Evolutionary conservation across 75 land plant species (phyloP), one percentile per base, ranked within the genome.

Genomic region (Cupressus sempervirens): DNA sequence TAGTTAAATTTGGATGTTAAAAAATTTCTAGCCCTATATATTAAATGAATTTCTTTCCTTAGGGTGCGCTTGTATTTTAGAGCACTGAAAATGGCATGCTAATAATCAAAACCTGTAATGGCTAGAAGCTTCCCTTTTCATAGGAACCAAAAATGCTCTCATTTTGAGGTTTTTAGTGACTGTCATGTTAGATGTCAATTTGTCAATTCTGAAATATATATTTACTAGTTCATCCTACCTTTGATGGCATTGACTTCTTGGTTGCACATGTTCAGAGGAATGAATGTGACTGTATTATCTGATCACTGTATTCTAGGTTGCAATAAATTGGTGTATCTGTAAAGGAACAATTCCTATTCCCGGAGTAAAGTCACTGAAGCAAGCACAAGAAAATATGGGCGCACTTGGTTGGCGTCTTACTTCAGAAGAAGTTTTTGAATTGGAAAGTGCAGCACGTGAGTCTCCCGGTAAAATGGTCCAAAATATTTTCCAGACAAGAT

Each of bases 251-350:
- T 62, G 67, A 62, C 26, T 62, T 62, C 67, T 62, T 62, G 67
- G 67, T 7, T 7, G 18, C 38, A 32, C 79, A 76, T 43, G 26
- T 79, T 79, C 30, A 79, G 50, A 26, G 3, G 12, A 79, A 79
- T 11, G 30, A 43, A 11, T 76, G 43, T 52, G 35, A 54, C 50
- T 73, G 52, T 41, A 26, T 41, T 45, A 26, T 45, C 50, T 79
- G 50, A 41, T 79, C 46, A 79, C 50, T 79, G 46, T 43, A 23
- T 45, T 79, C 45, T 90, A 97, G 99, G 98, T 97, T 82, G 99
- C 99, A 12, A 91, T 97, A 84, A 97, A 97, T 80, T 97, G 99
- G 99, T 97, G 99, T 83, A 92, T 97, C 58, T 94, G 96, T 87
- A 95, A 97, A 84, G 96, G 98, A 62, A 92, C 98, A 3, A 89